These are phyloP conservation scores for Extremus antarcticus DNA, from an alignment of 495 filamentous ascomycete genomes.

Conservation along the genomic window DNA sequence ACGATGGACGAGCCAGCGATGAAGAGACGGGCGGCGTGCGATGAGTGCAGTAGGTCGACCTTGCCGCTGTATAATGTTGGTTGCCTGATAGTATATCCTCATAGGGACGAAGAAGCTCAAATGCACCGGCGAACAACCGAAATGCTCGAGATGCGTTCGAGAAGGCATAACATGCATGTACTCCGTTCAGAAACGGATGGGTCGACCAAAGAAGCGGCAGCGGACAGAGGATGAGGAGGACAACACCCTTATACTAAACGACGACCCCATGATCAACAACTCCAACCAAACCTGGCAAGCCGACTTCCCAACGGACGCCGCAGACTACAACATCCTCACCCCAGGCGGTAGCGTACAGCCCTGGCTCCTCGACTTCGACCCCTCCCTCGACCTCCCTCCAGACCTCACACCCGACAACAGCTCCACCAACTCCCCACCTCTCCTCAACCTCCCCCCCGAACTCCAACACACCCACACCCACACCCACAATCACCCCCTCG, in stretches of 20 bases:
- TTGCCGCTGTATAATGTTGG: not conserved
- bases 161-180: conserved; percentile 26
- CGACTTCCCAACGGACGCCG: not conserved
- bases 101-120: conserved; percentile 26
- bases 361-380: conserved; percentile 1
- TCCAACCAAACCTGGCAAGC: not conserved
- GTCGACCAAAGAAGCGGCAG: conserved; percentile 27
- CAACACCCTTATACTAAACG: not conserved
- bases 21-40: conserved; percentile 19
- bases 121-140: conserved; percentile 22
- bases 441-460: conserved; percentile 10
- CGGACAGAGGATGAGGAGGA: conserved; percentile 14
- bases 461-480: conserved; percentile 2
- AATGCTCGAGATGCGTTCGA: conserved; percentile 22
- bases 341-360: conserved; percentile 7
- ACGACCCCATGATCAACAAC: not conserved
- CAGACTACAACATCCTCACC: not conserved
- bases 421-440: conserved; percentile 4
- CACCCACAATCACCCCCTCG: not conserved
- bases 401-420: conserved; percentile 12
- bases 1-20: not conserved
- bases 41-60: conserved; percentile 26
- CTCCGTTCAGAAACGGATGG: conserved; percentile 30
- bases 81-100: conserved; percentile 9
- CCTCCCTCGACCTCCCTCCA: conserved; percentile 1